Evolutionary conservation across 1,284 basidiomycete genomes (phyloP), one percentile per base, ranked within the genome.

Genomic region (Tilletia horrida): DNA sequence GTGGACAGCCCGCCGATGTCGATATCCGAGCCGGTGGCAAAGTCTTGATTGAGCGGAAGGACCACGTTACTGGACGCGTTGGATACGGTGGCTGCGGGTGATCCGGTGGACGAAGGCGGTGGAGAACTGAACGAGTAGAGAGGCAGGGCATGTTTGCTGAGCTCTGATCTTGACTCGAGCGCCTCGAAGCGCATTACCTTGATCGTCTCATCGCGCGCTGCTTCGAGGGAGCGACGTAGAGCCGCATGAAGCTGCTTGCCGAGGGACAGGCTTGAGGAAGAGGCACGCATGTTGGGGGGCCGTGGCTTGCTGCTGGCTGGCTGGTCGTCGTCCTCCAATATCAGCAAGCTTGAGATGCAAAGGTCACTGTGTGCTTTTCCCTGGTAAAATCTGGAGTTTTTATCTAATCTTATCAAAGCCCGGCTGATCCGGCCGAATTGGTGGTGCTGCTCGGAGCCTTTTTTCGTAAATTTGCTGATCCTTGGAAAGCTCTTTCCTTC

Each of bases 1-100:
- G 88, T 88, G 2, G 91, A 91, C n/a, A 86, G 86, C 1, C 93
- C 93, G 1, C 92, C 92, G 63, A 93, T 88, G 81, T 94, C 92
- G 2, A 85, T 85, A 81, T 94, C 92, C 75, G 88, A 90, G 2
- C 92, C 92, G 0, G 86, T 87, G 0, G 88, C 89, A 70, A 88
- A 88, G 27, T 59, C 55, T 16, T 59, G 55, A 29, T 25, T 31
- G 7, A 59, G 55, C 13, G 55, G 55, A 16, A 59, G 29, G 35
- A 40, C 35, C 6, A 40, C 35, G 35, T 40, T 40, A 11, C 35
- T 40, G 35, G 35, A 40, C 11, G 35, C 35, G 35, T 40, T 40
- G 6, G 35, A 40, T 4, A 40, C 35, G 6, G 25, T 55, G 50
- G 13, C 29, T 16, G 3, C 7, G 11, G 55, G 16, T 21, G 55